phyloP scores from a whole-genome alignment of 352 stramenopile genomes.

The Thalassiosira hispida region DNA sequence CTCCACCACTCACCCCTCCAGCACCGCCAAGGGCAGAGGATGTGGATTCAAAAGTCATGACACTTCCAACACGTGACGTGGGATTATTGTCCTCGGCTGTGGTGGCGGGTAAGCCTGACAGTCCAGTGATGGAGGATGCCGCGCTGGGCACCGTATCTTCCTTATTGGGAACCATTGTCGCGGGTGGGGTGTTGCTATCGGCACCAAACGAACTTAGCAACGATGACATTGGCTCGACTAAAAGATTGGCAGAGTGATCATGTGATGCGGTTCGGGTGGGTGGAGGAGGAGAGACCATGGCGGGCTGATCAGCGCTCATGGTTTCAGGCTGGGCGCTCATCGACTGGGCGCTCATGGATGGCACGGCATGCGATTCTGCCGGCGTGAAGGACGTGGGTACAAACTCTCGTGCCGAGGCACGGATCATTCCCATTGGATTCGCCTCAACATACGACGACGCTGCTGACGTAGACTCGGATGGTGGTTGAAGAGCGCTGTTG shows the following conservation, averaged over 20 bases:
- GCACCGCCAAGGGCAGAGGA: neutral
- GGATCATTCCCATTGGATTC: constrained; percentile 70
- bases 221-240: constrained; percentile 47
- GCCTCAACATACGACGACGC: constrained; percentile 13
- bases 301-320: neutral
- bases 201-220: constrained; percentile 29
- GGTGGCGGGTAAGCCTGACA: constrained; percentile 24
- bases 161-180: constrained; percentile 3
- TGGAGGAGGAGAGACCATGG: constrained; percentile 24
- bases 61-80: constrained; percentile 53
- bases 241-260: constrained; percentile 14
- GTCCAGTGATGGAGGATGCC: constrained; percentile 57
- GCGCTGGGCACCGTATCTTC: constrained; percentile 47
- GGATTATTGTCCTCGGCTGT: constrained; percentile 24
- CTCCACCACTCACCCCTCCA: neutral
- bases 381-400: constrained; percentile 62
- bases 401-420: constrained; percentile 76
- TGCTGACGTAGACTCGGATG: neutral
- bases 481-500: constrained; percentile 7
- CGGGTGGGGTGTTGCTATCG: neutral
- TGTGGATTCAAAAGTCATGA: constrained; percentile 52
- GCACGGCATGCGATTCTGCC: constrained; percentile 23
- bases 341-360: constrained; percentile 23
- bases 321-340: constrained; percentile 34
- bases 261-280: constrained; percentile 11